Evolutionary conservation across 495 filamentous ascomycete species (phyloP).

Genomic region (Aspergillus olivimuriae): DNA sequence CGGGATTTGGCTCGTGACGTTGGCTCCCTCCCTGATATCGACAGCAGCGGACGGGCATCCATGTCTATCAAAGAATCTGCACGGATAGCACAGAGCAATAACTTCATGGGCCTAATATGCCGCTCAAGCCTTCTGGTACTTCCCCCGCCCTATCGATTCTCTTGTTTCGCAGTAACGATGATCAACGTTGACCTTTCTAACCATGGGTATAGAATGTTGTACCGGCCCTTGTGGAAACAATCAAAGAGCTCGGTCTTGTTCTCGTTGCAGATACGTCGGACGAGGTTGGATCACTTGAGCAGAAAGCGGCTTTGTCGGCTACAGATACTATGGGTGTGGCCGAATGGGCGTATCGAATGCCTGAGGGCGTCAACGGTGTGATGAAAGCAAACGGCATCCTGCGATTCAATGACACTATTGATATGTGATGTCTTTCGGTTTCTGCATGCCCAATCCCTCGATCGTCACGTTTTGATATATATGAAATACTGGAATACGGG

Average conservation of each 20-base stretch:
- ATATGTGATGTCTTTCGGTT: conserved; percentile 75
- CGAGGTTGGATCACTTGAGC: conserved; percentile 26
- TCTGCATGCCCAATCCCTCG: too few relatives aligned
- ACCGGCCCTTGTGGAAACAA: conserved; percentile 82
- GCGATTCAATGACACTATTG: conserved; percentile 88
- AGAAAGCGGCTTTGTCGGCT: conserved; percentile 42
- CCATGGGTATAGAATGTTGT: conserved; percentile 65
- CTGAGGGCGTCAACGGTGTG: conserved; percentile 76
- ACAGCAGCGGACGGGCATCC: conserved; percentile 61
- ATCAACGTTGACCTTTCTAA: conserved; percentile 25
- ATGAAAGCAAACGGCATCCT: conserved; percentile 80
- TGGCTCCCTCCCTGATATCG: conserved; percentile 35
- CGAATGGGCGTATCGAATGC: conserved; percentile 44
- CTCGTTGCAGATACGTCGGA: conserved; percentile 82
- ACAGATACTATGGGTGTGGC: conserved; percentile 35
- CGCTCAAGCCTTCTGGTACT: conserved; percentile 73
- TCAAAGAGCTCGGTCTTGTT: conserved; percentile 89
- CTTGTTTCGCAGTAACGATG: too few relatives aligned
- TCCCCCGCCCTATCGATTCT: not conserved
- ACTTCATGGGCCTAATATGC: conserved; percentile 96
- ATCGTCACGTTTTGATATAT: conserved; percentile 5
- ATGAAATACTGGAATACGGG: too few relatives aligned
- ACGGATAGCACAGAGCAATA: conserved; percentile 87
- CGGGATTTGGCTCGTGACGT: conserved; percentile 41
- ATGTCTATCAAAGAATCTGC: conserved; percentile 93